Conservation (phyloP, 768 basidiomycete species). For the Russula sp. region DNA sequence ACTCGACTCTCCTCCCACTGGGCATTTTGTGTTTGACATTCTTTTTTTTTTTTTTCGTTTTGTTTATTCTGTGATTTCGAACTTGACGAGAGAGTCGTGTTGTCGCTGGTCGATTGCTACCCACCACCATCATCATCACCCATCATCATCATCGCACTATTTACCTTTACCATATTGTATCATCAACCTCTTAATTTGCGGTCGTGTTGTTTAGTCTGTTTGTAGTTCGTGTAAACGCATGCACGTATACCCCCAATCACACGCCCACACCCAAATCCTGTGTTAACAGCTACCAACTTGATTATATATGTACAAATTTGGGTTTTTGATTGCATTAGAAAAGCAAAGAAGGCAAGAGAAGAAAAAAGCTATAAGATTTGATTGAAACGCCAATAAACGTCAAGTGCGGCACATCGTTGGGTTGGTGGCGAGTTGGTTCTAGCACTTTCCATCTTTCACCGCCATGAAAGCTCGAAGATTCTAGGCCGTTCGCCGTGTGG, state of each 20-base stretch:
- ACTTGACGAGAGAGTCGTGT: not conserved
- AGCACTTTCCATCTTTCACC: too few species aligned
- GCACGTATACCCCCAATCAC: conserved; percentile 11
- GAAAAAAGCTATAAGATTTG: too few species aligned
- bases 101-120: conserved; percentile 25
- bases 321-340: not conserved
- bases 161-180: conserved; percentile 7
- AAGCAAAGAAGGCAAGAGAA: too few species aligned
- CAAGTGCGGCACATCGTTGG: too few species aligned
- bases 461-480: too few species aligned
- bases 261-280: not conserved
- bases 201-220: not conserved
- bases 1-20: not conserved
- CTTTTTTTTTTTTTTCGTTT: too few species aligned
- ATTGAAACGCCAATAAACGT: not conserved
- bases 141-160: conserved; percentile 1
- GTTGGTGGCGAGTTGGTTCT: too few species aligned
- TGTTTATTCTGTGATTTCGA: too few species aligned
- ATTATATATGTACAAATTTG: conserved; percentile 16
- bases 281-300: conserved; percentile 6
- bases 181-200: not conserved
- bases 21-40: not conserved
- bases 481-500: too few species aligned
- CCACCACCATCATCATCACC: not conserved
- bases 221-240: conserved; percentile 10